A percentile compares a stretch with the other conserved stretches of the same genome.
Conservation (phyloP, 257 asterid genomes). For the Fraxinus cuspidata region DNA sequence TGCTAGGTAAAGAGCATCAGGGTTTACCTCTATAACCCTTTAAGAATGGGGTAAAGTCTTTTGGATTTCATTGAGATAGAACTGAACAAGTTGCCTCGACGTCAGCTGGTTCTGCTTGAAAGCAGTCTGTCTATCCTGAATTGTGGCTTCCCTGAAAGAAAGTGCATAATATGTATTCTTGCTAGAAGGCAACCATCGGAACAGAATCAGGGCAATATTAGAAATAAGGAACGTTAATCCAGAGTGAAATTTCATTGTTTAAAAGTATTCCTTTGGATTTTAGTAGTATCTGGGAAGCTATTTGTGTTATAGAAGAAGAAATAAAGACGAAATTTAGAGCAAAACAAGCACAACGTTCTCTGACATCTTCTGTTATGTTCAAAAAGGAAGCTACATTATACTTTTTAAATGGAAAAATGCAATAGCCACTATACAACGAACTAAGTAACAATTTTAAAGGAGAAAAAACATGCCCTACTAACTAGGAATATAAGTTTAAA, state of each 20-base stretch:
- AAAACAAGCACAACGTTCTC: background rate
- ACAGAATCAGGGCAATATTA: background rate
- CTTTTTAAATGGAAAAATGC: background rate
- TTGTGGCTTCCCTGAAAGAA: constrained; percentile 26
- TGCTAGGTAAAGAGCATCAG: constrained; percentile 44
- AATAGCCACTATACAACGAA: background rate
- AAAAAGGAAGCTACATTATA: background rate
- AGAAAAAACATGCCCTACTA: background rate
- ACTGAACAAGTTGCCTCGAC: constrained; percentile 45
- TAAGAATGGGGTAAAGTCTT: constrained; percentile 42
- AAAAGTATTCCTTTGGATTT: background rate
- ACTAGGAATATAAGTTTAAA: background rate
- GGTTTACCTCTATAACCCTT: constrained; percentile 56
- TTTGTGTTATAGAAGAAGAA: background rate
- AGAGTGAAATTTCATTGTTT: constrained; percentile 1
- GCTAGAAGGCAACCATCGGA: background rate
- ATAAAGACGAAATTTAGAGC: background rate
- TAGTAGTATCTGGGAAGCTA: background rate
- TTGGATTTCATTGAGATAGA: constrained; percentile 38
- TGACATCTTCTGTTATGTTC: background rate
- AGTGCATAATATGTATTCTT: constrained; percentile 2
- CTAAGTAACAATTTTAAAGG: background rate
- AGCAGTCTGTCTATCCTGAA: constrained; percentile 37
- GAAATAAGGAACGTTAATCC: constrained; percentile 2
- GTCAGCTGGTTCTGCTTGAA: constrained; percentile 37